Base-by-base conservation (phyloP, 2,329 filamentous ascomycete genomes). In the Leptographium wingfieldii region DNA sequence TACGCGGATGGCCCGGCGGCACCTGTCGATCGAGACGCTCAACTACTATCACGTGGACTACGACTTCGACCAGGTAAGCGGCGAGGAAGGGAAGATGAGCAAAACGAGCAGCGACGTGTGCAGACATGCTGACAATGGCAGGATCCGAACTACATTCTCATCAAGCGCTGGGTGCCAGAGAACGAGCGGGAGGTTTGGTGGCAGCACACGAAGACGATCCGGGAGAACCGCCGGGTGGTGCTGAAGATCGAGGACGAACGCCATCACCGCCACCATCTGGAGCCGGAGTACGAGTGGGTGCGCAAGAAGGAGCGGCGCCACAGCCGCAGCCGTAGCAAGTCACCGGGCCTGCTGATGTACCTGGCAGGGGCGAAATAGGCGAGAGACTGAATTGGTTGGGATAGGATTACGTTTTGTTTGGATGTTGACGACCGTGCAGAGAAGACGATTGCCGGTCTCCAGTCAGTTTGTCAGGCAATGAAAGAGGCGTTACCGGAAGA, bases 171-270 rank as follows among this genome's bases (percentile, higher is more conserved):
- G 82, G 83, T 91, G 57, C 80, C 82, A 4, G 84, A 90, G 65
- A 80, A 81, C 63, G 81, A 90, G 68, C 87, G 90, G 67, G 81
- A 89, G 61, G 75, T 83, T 60, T 79, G 90, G 56, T 92, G 88
- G 79, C 79, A 82, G 52, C 86, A 91, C 72, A 90, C 87, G 3
- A 78, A 78, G 63, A 74, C 78, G 52, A 69, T 89, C 63, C 83
- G 84, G n/a, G 80, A 84, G 67, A 77, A 76, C 68, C 74, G 77
- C 7, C 77, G 75, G 66, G 69, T 76, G 51, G 71, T 79, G 19
- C 69, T 78, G 60, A 67, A 71, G 59, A 72, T 82, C 56, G 77
- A 80, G 62, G 79, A 72, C 35, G 71, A 74, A 53, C 73, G 74
- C 29, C 76, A 74, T 64, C 72, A 73, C 64, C 65, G 63, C 60